These are phyloP conservation scores for Ulota crispa DNA, from an alignment of 225 moss, liverwort and hornwort species.

Conservation along the genomic window DNA sequence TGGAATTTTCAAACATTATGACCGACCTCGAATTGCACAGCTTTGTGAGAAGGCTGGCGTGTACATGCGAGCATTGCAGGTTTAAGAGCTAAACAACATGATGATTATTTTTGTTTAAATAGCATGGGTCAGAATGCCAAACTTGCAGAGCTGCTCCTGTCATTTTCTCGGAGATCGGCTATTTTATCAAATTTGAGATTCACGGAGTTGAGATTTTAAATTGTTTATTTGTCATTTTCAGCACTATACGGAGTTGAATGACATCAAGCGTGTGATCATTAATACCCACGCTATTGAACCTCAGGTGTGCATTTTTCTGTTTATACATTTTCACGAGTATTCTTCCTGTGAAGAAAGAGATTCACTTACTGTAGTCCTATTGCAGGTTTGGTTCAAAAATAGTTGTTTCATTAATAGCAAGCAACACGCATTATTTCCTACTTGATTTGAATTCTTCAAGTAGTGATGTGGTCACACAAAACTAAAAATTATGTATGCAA, in stretches of 20 bases:
- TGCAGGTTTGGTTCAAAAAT: not conserved
- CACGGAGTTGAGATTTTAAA: not conserved
- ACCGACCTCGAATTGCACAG: conserved; percentile 92
- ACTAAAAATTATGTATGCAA: not conserved
- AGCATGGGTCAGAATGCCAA: not conserved
- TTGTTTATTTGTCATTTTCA: conserved; percentile 36
- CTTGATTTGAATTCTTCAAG: not conserved
- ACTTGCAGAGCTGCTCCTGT: not conserved
- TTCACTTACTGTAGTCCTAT: not conserved
- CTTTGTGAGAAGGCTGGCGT: conserved; percentile 98
- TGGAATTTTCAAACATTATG: conserved; percentile 93
- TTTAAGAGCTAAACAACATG: conserved; percentile 13
- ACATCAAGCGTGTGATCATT: conserved; percentile 92
- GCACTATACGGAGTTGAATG: conserved; percentile 84
- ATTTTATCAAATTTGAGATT: not conserved
- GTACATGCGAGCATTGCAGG: conserved; percentile 94
- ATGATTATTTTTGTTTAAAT: not conserved
- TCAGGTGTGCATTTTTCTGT: conserved; percentile 47
- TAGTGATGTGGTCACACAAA: not conserved
- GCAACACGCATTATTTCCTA: not conserved
- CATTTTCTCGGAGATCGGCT: not conserved
- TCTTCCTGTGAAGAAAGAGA: not conserved
- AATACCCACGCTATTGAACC: conserved; percentile 93
- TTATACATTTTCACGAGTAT: not conserved
- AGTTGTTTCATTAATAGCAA: too few relatives aligned